Evolutionary conservation across 345 rosid species (phyloP), one percentile per base, ranked within the genome.

Genomic region (Dimocarpus longan): DNA sequence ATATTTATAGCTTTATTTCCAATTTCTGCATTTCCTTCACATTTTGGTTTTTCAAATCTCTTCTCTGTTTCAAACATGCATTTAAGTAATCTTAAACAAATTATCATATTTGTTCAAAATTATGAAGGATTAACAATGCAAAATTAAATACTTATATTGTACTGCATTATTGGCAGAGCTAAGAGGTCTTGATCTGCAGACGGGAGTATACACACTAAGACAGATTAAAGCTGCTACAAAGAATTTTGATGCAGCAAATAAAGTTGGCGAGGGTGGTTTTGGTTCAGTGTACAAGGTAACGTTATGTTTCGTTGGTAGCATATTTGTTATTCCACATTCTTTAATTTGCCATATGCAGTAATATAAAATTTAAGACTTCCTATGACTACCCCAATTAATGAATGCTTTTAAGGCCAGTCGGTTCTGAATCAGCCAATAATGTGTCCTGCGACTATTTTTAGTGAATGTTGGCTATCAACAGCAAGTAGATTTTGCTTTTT

Each of bases 241-340:
- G 73, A 85, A 90, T 82, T 93, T 93, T 37, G 91, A 87, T 79
- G 82, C 82, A 37, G 77, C 84, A 8, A 84, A 83, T 79, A 93
- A 93, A 81, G 76, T 93, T 66, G 97, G 95, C 39, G 92, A 93
- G 88, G 95, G 95, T 83, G 97, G 97, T 74, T 91, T 91, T 80
- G 95, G 97, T 82, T 78, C 87, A 68, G 95, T 93, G 69, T 91
- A 91, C 79, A 93, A 85, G 87, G 97, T 91, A 81, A 81, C 4
- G 42, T 72, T 15, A 6, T 68, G 71, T 66, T 66, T 43, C 50
- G 50, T 24, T 32, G 11, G 40, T 39, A 28, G 73, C 39, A 8
- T 5, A 48, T 56, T 50, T 76, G 40, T 22, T 54, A 15, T 66
- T 18, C 5, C n/a, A 39, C 73, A 63, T 70, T 56, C 42, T 50